phyloP scores from a whole-genome alignment of 2,329 filamentous ascomycete genomes.

The Calonectria honghensis region DNA sequence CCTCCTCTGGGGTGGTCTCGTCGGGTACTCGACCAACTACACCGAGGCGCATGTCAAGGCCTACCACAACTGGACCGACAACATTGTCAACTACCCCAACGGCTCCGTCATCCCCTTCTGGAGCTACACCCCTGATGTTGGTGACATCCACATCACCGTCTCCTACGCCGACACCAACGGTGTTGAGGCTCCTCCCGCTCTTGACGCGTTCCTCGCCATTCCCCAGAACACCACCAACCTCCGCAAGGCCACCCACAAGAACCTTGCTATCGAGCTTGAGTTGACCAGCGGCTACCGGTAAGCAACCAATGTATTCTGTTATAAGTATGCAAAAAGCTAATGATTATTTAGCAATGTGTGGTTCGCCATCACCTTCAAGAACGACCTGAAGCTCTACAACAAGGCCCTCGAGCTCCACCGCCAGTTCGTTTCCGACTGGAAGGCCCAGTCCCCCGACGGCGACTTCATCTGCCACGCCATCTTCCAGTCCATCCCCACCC shows the following conservation, averaged over 20 bases:
- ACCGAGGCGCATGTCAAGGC: constrained; percentile 41
- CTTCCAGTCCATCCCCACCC: constrained; percentile 58
- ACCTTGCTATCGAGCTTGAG: constrained; percentile 32
- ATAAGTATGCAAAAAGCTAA: not conserved
- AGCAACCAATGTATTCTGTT: not conserved
- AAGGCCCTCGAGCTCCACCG: constrained; percentile 55
- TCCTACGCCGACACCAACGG: constrained; percentile 45
- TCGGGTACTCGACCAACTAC: constrained; percentile 42
- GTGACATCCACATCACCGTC: constrained; percentile 46
- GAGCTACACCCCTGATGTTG: constrained; percentile 43
- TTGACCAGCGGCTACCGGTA: constrained; percentile 41
- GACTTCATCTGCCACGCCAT: constrained; percentile 54
- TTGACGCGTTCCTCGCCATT: constrained; percentile 50
- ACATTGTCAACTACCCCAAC: constrained; percentile 47
- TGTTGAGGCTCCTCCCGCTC: constrained; percentile 50
- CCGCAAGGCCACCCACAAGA: constrained; percentile 40
- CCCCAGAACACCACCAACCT: constrained; percentile 42
- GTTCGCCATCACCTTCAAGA: constrained; percentile 49
- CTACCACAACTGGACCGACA: constrained; percentile 43
- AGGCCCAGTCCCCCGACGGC: constrained; percentile 51
- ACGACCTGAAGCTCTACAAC: constrained; percentile 54
- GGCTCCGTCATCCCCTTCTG: constrained; percentile 47
- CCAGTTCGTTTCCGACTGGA: constrained; percentile 52
- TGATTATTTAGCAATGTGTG: constrained; percentile 35
- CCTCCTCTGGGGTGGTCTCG: constrained; percentile 40